Evolutionary conservation across 352 stramenopile genomes (phyloP), one percentile per base, ranked within the genome.

Genomic region (Pythium monospermum): DNA sequence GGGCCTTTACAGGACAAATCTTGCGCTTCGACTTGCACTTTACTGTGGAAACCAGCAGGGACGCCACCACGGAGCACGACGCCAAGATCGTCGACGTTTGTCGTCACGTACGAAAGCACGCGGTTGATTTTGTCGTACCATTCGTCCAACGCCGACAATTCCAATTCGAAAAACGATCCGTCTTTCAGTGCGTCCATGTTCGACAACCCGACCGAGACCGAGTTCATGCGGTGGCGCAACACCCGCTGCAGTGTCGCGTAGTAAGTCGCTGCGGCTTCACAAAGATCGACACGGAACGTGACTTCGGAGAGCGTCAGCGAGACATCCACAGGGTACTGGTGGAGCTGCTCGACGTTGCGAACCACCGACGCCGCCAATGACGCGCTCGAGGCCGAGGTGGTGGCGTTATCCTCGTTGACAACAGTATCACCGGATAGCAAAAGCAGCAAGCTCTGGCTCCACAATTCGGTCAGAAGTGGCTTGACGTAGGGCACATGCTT

Each of bases 181-280:
- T 85, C 69, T 13, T 77, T 62, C 27, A 87, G 35, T n/a, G 71
- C 65, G 25, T 81, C 67, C 31, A 87, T 53, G 43, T 87, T 76
- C 15, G 69, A 46, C 6, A 85, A 33, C 0, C 73, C 73, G 8
- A 87, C 70, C 0, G 74, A 71, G 6, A 71, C 73, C 22, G 76
- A 85, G 35, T 85, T 74, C 61, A 87, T 84, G 37, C 72, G 73
- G 50, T 83, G 77, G 1, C 79, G 79, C 30, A 87, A 65, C 11
- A 85, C 78, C 13, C 79, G 72, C 39, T 90, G 76, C 44, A 86
- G 39, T 10, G 63, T 59, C 42, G 66, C 71, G 57, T 87, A 81
- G 28, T 80, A 83, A 30, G 71, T 83, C 4, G 67, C 61, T 1
- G 67, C 66, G 36, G 53, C 71, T 53, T 84, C 75, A 32, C 71